phyloP scores from a whole-genome alignment of 164 flowering plant genomes.

The Paratinospora sagittata region DNA sequence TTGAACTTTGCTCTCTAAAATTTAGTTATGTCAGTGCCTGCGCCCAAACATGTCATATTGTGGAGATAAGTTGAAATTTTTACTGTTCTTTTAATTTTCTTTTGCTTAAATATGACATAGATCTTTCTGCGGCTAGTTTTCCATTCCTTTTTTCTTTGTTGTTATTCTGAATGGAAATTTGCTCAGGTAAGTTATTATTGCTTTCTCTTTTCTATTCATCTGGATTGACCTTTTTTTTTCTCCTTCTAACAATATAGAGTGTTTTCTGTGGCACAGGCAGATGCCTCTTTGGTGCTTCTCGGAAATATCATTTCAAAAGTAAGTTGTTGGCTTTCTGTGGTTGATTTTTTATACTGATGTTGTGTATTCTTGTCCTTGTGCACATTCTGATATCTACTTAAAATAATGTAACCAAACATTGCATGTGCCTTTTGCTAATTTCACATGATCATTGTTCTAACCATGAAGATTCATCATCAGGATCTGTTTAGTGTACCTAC shows the following conservation, averaged over 20 bases:
- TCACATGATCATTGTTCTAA: not conserved
- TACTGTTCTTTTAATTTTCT: too few species aligned
- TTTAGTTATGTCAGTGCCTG: too few species aligned
- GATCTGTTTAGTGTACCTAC: slow-evolving; percentile 32
- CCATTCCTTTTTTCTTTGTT: too few species aligned
- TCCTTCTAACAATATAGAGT: not conserved
- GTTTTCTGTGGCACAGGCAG: slow-evolving; percentile 47
- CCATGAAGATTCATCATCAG: slow-evolving; percentile 30
- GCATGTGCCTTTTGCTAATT: not conserved
- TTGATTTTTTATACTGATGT: not conserved
- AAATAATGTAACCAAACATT: not conserved
- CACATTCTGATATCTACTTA: not conserved
- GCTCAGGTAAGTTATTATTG: too few species aligned
- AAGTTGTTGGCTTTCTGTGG: slow-evolving; percentile 20
- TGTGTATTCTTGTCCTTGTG: not conserved
- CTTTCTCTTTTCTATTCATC: too few species aligned
- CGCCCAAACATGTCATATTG: too few species aligned
- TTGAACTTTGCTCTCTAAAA: too few species aligned
- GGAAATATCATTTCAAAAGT: slow-evolving; percentile 63
- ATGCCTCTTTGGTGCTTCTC: slow-evolving; percentile 74
- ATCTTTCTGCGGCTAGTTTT: too few species aligned
- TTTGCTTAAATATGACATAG: too few species aligned
- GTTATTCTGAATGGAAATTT: too few species aligned
- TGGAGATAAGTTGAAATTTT: too few species aligned
- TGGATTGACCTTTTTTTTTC: not conserved